Evolutionary conservation across 208 protist genomes (phyloP).

Genomic region (Kentomonas sorsogonicus): DNA sequence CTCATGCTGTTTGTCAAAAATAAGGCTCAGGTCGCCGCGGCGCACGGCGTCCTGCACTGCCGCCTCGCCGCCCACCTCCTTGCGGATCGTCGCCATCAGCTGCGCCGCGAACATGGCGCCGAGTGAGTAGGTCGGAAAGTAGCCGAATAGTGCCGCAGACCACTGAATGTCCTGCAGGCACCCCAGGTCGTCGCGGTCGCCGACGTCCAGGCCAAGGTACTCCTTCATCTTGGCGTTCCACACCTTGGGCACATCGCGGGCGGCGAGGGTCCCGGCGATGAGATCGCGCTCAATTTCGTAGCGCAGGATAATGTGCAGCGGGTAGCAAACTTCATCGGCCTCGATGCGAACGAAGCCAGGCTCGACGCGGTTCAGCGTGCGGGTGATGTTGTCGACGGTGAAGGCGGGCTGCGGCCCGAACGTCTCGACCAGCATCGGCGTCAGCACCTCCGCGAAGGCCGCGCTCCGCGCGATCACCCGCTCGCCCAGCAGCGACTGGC

Average conservation of each 20-base stretch:
- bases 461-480: slow-evolving; percentile 43
- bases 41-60: slow-evolving; percentile 35
- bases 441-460: slow-evolving; percentile 48
- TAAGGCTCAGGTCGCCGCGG: slow-evolving; percentile 37
- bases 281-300: slow-evolving; percentile 79
- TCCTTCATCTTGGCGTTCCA: slow-evolving; percentile 84
- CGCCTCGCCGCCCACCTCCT: slow-evolving; percentile 30
- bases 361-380: slow-evolving; percentile 35
- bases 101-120: slow-evolving; percentile 72
- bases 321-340: slow-evolving; percentile 82
- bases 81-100: slow-evolving; percentile 42
- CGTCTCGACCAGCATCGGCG: slow-evolving; percentile 31
- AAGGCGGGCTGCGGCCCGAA: slow-evolving; percentile 51
- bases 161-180: slow-evolving; percentile 85
- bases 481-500: slow-evolving; percentile 73
- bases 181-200: slow-evolving; percentile 55
- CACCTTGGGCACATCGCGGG: slow-evolving; percentile 55
- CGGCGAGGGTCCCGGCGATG: slow-evolving; percentile 56
- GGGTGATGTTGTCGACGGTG: slow-evolving; percentile 51
- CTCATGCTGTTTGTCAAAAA: slow-evolving; percentile 45
- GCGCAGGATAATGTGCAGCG: slow-evolving; percentile 77
- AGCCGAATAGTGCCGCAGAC: slow-evolving; percentile 54
- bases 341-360: slow-evolving; percentile 64
- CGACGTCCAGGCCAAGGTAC: slow-evolving; percentile 63
- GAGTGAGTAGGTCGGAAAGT: slow-evolving; percentile 84